phyloP scores from a whole-genome alignment of 805 yeast species.

The Cyberlindnera japonica region DNA sequence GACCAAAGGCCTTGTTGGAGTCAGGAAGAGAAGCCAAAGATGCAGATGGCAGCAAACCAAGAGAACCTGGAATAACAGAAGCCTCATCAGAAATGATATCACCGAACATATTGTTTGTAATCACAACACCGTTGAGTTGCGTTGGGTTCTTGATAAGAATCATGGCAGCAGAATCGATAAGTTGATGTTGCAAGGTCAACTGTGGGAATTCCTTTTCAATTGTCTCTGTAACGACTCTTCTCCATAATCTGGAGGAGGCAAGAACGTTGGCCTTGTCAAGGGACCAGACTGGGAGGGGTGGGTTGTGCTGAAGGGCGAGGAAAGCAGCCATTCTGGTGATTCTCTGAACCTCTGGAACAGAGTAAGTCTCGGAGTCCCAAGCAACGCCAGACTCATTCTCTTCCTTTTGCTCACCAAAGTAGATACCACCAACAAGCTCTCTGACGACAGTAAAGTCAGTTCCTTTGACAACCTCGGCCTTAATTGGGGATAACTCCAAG shows the following conservation, averaged over 20 bases:
- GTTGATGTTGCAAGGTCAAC: conserved; percentile 82
- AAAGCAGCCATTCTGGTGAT: conserved; percentile 98
- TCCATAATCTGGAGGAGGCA: conserved; percentile 95
- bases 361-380: conserved; percentile 88
- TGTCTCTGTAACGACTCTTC: conserved; percentile 85
- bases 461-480: conserved; percentile 79
- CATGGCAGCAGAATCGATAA: conserved; percentile 99
- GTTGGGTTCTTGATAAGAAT: conserved; percentile 90
- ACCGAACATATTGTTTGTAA: conserved; percentile 97
- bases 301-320: conserved; percentile 86
- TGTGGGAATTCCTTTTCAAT: conserved; percentile 88
- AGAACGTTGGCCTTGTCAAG: conserved; percentile 96
- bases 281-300: conserved; percentile 95
- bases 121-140: conserved; percentile 84
- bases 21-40: conserved; percentile 97
- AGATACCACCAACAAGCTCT: conserved; percentile 97
- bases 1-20: conserved; percentile 88
- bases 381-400: conserved; percentile 86
- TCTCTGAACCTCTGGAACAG: conserved; percentile 89
- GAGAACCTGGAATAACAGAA: conserved; percentile 94
- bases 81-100: conserved; percentile 98
- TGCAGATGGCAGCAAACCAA: conserved; percentile 92
- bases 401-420: conserved; percentile 93
- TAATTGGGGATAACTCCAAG: conserved; percentile 83
- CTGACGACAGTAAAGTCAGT: conserved; percentile 92